Percentiles rank a stretch among this genome's conserved stretches.
Evolutionary conservation across 176 grass and related monocot species (phyloP).

Genomic region (Zea mays): DNA sequence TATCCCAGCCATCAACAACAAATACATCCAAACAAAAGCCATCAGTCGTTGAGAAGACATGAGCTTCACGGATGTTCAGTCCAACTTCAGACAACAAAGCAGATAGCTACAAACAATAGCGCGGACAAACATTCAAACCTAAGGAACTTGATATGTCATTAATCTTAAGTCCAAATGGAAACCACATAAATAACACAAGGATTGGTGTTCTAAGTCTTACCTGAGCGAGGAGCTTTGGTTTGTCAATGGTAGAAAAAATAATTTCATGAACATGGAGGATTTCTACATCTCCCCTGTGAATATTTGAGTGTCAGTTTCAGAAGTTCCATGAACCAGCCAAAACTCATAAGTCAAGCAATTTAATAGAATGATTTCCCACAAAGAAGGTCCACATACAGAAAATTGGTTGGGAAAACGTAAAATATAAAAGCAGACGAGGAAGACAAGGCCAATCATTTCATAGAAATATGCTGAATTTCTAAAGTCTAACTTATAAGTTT

Average conservation of each 20-base stretch:
- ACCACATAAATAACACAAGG: neutral
- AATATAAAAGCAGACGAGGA: neutral
- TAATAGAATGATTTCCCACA: slow-evolving; percentile 1
- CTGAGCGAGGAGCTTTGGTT: slow-evolving; percentile 82
- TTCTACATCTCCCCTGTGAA: slow-evolving; percentile 51
- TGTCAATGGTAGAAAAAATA: slow-evolving; percentile 90
- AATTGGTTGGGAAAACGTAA: neutral
- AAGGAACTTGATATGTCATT: slow-evolving; percentile 29
- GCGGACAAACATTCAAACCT: neutral
- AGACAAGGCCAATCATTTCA: neutral
- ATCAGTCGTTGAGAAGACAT: slow-evolving; percentile 97
- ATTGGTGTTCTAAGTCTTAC: slow-evolving; percentile 37
- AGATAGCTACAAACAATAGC: slow-evolving; percentile 62
- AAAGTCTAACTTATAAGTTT: neutral
- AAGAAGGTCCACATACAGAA: neutral
- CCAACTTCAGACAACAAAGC: slow-evolving; percentile 74
- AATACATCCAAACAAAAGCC: slow-evolving; percentile 93
- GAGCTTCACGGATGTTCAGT: slow-evolving; percentile 93
- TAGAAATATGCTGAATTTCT: neutral
- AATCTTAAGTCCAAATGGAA: neutral
- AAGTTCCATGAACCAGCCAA: neutral
- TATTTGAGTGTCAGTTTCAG: slow-evolving; percentile 27
- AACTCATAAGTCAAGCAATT: slow-evolving; percentile 3
- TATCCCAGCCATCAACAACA: slow-evolving; percentile 91
- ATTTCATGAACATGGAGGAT: slow-evolving; percentile 71